These are phyloP conservation scores for Eimeria praecox DNA, from an alignment of 169 alveolate species.

Conservation along the genomic window DNA sequence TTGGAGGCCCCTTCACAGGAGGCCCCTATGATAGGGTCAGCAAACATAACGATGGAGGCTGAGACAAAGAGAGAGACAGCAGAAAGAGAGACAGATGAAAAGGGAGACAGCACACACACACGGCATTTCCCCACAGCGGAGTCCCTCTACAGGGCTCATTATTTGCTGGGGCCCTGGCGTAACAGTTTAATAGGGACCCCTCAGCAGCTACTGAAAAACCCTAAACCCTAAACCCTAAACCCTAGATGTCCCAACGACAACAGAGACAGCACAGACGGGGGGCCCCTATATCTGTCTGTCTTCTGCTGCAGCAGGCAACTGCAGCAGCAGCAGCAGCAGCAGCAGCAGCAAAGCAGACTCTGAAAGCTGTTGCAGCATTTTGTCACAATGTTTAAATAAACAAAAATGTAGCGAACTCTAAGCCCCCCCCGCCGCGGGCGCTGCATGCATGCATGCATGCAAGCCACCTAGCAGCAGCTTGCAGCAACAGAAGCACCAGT, in stretches of 20 bases:
- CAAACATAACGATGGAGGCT: not conserved
- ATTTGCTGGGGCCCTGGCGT: slow-evolving; percentile 50
- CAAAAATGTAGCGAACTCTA: not conserved
- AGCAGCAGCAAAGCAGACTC: not conserved
- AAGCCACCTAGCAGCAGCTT: not conserved
- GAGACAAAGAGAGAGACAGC: not conserved
- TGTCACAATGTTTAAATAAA: not conserved
- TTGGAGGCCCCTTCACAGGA: slow-evolving; percentile 1
- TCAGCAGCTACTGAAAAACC: not conserved
- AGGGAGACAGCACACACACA: not conserved
- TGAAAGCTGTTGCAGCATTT: not conserved
- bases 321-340: slow-evolving; percentile 18
- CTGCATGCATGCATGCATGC: not conserved
- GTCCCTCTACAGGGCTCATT: slow-evolving; percentile 37
- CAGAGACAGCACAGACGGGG: too few species aligned
- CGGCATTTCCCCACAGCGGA: slow-evolving; percentile 30
- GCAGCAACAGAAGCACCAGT: slow-evolving; percentile 2
- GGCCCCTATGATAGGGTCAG: not conserved
- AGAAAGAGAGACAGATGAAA: not conserved
- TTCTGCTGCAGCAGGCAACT: not conserved
- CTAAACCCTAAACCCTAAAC: not conserved
- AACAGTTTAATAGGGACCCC: not conserved
- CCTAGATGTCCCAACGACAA: too few species aligned
- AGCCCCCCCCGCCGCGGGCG: not conserved
- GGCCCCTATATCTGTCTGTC: too few species aligned